Evolutionary conservation across 2,329 filamentous ascomycete genomes (phyloP), one percentile per base, ranked within the genome.

Genomic region (Fusarium pseudonygamai): DNA sequence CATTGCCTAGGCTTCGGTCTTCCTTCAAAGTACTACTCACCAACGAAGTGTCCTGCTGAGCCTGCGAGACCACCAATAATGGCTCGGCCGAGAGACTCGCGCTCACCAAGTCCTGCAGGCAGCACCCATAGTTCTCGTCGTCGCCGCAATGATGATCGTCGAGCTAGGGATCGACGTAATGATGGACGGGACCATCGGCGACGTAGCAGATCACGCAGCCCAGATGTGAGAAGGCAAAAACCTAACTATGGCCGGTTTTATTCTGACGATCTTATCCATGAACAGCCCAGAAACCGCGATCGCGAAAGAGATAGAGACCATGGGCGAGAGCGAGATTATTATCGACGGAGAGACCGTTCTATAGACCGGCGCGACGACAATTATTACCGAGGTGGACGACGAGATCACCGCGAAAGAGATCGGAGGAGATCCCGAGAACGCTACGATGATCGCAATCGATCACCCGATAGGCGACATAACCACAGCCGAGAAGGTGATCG

Each of bases 61-160:
- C 82, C 79, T 79, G 78, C 81, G 80, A 82, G 80, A 81, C 79
- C 80, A 78, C 62, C 78, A 80, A 81, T 75, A 74, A 90, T 90
- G 88, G 88, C 87, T 89, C 88, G 88, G 84, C 88, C 85, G 84
- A 89, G 86, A 88, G 88, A 89, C 86, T 89, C 88, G 85, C 88
- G 93, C 93, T 96, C 93, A 95, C 93, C 93, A 93, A 94, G 92
- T 91, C 93, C 93, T 92, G 91, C 92, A 95, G 93, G 93, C 90
- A 94, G 93, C 88, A 91, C 93, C 82, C 88, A 89, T 84, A 91
- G 90, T 84, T 90, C 91, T 80, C 91, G 90, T 85, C 92, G 90
- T 85, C 89, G 84, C 80, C 88, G 87, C 78, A 88, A 90, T 83
- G 87, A 88, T 82, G 85, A 84, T 77, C 90, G 90, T 82, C 89